Evolutionary conservation across 2,329 filamentous ascomycete genomes (phyloP), one percentile per base, ranked within the genome.

Genomic region (Scedosporium dehoogii): DNA sequence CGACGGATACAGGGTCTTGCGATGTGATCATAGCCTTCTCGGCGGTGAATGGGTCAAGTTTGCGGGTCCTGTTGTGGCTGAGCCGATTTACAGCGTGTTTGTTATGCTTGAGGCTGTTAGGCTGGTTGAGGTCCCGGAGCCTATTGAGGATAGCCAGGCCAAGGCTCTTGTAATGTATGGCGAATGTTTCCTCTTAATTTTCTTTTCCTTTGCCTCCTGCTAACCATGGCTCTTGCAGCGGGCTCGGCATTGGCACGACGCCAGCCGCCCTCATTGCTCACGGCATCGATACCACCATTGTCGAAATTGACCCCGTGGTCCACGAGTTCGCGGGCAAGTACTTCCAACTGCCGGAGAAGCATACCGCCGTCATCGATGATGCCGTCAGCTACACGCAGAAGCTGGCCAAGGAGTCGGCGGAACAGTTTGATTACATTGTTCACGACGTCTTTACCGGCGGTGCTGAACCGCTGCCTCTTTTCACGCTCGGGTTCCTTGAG

Each of bases 381-480:
- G 94, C 94, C 0, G 85, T 92, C 2, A 75, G 77, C n/a, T 96
- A 86, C 73, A 82, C 85, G 18, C 73, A 78, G 56, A 70, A 75
- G 60, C 70, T 81, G 58, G 77, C 77, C 62, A 70, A 74, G 59
- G 68, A 75, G 29, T 68, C 76, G 63, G 72, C 74, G 6, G 73
- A 78, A 57, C 79, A 79, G 29, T 99, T 89, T 73, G 88, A 97
- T 76, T 97, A 96, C 77, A 94, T 99, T 70, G 82, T 99, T 61
- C 94, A 99, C 73, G 94, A 99, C 68, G 94, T 99, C 25, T 99
- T 99, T 73, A 99, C 94, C 0, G 94, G 94, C 25, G 94, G 94
- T 60, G 92, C 92, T 0, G 94, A 97, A 73, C 94, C 94, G 0
- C 85, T 92, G 2, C 80, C 87, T 6, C 84, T 99, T 6, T 99